phyloP scores from a whole-genome alignment of 2,329 filamentous ascomycete genomes.

The Xylaria polymorpha region DNA sequence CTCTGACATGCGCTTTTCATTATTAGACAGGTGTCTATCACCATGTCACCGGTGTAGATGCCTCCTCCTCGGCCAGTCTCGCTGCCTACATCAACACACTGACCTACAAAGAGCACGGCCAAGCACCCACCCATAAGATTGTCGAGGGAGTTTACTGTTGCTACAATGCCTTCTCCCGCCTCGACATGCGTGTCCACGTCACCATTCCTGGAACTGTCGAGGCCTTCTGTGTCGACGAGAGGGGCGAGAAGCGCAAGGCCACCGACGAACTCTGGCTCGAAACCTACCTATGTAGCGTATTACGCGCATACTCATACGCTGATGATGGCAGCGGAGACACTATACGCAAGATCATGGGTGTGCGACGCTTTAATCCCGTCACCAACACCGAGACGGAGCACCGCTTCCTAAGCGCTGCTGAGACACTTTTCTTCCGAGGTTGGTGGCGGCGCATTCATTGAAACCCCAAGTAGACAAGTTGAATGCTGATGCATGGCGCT shows the following conservation, averaged over 20 bases:
- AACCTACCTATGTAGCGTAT: conserved; percentile 94
- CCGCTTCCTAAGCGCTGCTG: conserved; percentile 92
- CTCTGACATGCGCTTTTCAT: conserved; percentile 18
- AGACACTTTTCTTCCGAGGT: conserved; percentile 95
- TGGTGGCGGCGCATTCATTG: conserved; percentile 37
- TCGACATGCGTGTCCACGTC: conserved; percentile 98
- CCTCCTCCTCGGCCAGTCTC: conserved; percentile 94
- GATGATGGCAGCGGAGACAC: conserved; percentile 94
- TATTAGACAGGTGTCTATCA: conserved; percentile 91
- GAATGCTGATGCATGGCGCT: conserved; percentile 22
- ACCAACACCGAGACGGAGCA: conserved; percentile 99
- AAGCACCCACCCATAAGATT: conserved; percentile 81
- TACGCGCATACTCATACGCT: conserved; percentile 95
- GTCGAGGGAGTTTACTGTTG: conserved; percentile 96
- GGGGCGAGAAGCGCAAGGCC: conserved; percentile 92
- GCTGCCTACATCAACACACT: conserved; percentile 99
- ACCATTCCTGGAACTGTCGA: conserved; percentile 97
- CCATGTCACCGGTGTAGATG: conserved; percentile 96
- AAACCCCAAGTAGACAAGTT: neutral
- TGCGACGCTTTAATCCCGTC: conserved; percentile 95
- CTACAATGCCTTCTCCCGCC: conserved; percentile 98
- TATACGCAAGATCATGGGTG: conserved; percentile 97
- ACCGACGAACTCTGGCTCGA: conserved; percentile 97
- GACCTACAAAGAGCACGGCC: conserved; percentile 87
- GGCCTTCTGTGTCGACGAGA: conserved; percentile 96